Conservation (phyloP, 2,329 filamentous ascomycete genomes). For the Aspergillus transmontanensis region DNA sequence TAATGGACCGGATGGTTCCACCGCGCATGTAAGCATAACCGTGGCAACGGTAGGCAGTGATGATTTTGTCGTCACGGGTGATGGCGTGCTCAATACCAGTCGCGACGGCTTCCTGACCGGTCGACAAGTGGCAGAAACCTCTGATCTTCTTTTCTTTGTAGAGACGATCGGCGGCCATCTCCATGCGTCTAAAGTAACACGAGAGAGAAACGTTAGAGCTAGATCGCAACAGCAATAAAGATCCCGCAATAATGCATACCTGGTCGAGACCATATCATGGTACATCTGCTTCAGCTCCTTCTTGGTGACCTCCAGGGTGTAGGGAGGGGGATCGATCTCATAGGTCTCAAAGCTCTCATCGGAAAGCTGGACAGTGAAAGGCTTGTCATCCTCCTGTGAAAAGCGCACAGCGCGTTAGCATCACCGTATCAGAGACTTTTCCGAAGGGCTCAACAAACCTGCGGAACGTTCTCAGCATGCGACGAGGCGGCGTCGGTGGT, state of each 20-base stretch:
- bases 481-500: slow-evolving; percentile 94
- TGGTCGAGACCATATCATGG: slow-evolving; percentile 91
- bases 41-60: slow-evolving; percentile 98
- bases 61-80: slow-evolving; percentile 86
- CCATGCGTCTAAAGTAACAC: slow-evolving; percentile 76
- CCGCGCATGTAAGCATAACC: slow-evolving; percentile 97
- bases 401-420: slow-evolving; percentile 25
- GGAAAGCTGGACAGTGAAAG: slow-evolving; percentile 87
- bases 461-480: slow-evolving; percentile 78
- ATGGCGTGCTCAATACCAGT: slow-evolving; percentile 97
- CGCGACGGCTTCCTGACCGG: slow-evolving; percentile 95
- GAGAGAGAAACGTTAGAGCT: background rate
- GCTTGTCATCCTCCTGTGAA: slow-evolving; percentile 83
- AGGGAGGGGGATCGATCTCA: slow-evolving; percentile 93
- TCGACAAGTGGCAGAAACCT: slow-evolving; percentile 98
- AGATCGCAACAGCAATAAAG: background rate
- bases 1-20: slow-evolving; percentile 85
- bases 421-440: slow-evolving; percentile 5
- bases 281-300: slow-evolving; percentile 99
- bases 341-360: slow-evolving; percentile 99
- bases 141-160: slow-evolving; percentile 99
- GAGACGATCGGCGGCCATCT: slow-evolving; percentile 97
- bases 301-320: slow-evolving; percentile 93
- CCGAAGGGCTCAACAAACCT: slow-evolving; percentile 56
- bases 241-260: slow-evolving; percentile 60